phyloP scores from a whole-genome alignment of 345 rosid genomes.

The Gossypium stocksii region DNA sequence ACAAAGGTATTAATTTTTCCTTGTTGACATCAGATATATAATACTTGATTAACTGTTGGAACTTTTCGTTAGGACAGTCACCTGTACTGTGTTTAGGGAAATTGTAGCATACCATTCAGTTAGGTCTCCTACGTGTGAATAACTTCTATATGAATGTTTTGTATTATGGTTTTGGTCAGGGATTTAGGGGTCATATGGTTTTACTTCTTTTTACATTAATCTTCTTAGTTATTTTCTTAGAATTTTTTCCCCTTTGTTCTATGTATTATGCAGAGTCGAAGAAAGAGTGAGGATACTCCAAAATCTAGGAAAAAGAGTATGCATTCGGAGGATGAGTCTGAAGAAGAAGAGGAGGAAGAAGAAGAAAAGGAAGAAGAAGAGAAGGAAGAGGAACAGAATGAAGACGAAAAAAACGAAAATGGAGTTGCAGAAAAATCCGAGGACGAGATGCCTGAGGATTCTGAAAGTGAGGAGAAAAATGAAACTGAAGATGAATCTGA shows the following conservation, averaged over 20 bases:
- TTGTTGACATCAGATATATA: not conserved
- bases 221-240: not conserved
- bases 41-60: not conserved
- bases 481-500: slow-evolving; percentile 39
- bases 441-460: slow-evolving; percentile 43
- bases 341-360: slow-evolving; percentile 29
- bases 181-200: not conserved
- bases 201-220: not conserved
- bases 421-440: slow-evolving; percentile 66
- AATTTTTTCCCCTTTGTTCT: not conserved
- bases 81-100: not conserved
- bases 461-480: slow-evolving; percentile 66
- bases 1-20: slow-evolving; percentile 48
- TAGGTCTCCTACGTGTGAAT: not conserved
- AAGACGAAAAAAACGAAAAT: slow-evolving; percentile 54
- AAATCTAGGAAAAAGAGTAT: slow-evolving; percentile 34
- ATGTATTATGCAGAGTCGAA: slow-evolving; percentile 44
- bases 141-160: not conserved
- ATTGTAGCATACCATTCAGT: not conserved
- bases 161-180: not conserved
- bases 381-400: slow-evolving; percentile 31
- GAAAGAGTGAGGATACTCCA: slow-evolving; percentile 49
- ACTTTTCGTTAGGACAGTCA: not conserved
- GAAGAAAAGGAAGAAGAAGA: not conserved
- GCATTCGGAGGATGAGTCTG: slow-evolving; percentile 49